These are phyloP conservation scores for Arxiozyma slooffiae DNA, from an alignment of 1,139 yeast genomes.

Conservation along the genomic window DNA sequence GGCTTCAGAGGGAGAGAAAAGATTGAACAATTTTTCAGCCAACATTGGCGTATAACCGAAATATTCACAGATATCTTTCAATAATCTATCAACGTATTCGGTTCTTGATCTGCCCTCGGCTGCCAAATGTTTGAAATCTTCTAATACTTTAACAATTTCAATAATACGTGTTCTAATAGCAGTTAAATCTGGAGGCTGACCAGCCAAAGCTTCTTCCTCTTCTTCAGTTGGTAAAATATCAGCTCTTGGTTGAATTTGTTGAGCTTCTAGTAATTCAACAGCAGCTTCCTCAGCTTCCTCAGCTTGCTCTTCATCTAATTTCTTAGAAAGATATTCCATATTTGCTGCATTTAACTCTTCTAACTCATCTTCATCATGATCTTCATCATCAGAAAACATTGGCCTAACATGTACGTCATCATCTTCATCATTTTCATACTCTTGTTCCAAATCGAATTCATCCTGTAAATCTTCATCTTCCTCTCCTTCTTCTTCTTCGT, in stretches of 20 bases:
- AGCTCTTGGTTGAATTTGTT: slow-evolving; percentile 60
- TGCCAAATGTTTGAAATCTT: slow-evolving; percentile 73
- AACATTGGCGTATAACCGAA: slow-evolving; percentile 94
- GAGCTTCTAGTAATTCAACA: slow-evolving; percentile 55
- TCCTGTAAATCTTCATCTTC: slow-evolving; percentile 44
- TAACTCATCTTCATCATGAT: slow-evolving; percentile 67
- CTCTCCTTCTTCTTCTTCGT: slow-evolving; percentile 39
- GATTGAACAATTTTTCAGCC: slow-evolving; percentile 84
- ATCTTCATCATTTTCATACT: slow-evolving; percentile 40
- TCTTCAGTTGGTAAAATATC: slow-evolving; percentile 51
- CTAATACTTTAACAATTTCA: slow-evolving; percentile 91
- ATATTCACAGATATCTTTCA: slow-evolving; percentile 81
- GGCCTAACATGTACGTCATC: slow-evolving; percentile 54
- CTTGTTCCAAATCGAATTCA: slow-evolving; percentile 50
- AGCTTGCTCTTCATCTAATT: slow-evolving; percentile 62
- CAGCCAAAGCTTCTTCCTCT: slow-evolving; percentile 44
- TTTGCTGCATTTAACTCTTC: slow-evolving; percentile 77
- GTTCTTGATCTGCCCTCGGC: slow-evolving; percentile 81
- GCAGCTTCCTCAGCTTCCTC: slow-evolving; percentile 72
- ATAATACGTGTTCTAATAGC: slow-evolving; percentile 86
- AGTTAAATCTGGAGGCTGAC: slow-evolving; percentile 62
- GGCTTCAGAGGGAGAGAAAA: slow-evolving; percentile 92
- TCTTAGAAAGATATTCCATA: slow-evolving; percentile 68
- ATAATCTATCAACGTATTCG: slow-evolving; percentile 66
- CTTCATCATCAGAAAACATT: slow-evolving; percentile 71